Evolutionary conservation across 163 green algal species (phyloP).

Genomic region (Chlamydomonas reinhardtii): DNA sequence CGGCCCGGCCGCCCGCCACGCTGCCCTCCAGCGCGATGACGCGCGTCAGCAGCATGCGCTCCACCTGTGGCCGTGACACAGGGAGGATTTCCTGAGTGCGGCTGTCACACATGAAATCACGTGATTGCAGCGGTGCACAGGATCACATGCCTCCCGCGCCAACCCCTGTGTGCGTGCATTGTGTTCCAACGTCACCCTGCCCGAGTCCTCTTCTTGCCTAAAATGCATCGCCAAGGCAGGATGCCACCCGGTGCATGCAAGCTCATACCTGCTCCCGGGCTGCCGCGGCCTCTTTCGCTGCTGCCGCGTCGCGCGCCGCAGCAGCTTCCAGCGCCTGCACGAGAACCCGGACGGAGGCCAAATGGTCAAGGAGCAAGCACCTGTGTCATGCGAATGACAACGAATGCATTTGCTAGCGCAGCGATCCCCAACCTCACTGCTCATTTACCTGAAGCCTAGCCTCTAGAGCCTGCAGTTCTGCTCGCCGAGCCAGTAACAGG

Average conservation of each 20-base stretch:
- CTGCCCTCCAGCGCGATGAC: conserved; percentile 16
- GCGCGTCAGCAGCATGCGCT: conserved; percentile 11
- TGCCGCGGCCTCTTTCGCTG: neutral
- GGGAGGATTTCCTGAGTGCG: too few species aligned
- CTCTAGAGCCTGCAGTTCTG: neutral
- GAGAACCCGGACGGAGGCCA: neutral
- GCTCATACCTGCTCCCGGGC: neutral
- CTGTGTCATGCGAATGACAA: too few species aligned
- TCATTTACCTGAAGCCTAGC: conserved; percentile 11
- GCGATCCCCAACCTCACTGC: too few species aligned
- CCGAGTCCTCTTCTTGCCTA: too few species aligned
- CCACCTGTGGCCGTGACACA: neutral
- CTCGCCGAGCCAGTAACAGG: conserved; percentile 1
- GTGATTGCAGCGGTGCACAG: too few species aligned
- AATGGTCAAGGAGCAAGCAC: neutral
- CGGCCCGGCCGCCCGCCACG: neutral
- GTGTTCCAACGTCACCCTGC: too few species aligned
- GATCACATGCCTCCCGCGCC: too few species aligned
- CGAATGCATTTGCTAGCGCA: too few species aligned
- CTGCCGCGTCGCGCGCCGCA: neutral
- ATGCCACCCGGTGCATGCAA: neutral
- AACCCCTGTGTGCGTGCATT: too few species aligned
- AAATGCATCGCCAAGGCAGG: neutral
- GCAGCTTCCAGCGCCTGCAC: neutral
- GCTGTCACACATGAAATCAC: too few species aligned